Conservation (phyloP, 306 rosid genomes). For the Senna siamea region DNA sequence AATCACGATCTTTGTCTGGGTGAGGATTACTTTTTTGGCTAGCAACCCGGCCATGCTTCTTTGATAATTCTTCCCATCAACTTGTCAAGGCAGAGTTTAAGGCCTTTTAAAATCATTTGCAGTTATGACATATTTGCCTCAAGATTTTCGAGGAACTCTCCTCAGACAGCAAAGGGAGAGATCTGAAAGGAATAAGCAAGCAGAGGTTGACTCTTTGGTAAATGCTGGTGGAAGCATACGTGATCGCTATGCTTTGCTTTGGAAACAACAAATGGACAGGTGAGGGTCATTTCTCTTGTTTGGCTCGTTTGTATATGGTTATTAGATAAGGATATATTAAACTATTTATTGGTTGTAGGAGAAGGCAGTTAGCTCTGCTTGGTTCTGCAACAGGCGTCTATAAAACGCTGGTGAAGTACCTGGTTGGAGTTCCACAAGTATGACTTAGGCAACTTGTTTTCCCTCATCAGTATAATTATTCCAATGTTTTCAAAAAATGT, state of each 20-base stretch:
- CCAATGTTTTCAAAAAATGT: slow-evolving; percentile 10
- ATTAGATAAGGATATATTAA: slow-evolving; percentile 41
- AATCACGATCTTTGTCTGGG: too few relatives aligned
- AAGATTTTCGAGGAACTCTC: slow-evolving; percentile 95
- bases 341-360: slow-evolving; percentile 55
- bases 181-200: slow-evolving; percentile 95
- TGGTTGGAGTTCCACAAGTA: slow-evolving; percentile 99
- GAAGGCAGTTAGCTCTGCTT: slow-evolving; percentile 88
- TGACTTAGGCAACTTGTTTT: slow-evolving; percentile 29
- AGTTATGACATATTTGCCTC: slow-evolving; percentile 99
- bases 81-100: slow-evolving; percentile 22
- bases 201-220: slow-evolving; percentile 80
- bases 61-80: neutral
- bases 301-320: slow-evolving; percentile 24
- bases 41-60: neutral
- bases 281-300: slow-evolving; percentile 38
- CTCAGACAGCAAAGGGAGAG: slow-evolving; percentile 92
- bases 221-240: slow-evolving; percentile 82
- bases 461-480: slow-evolving; percentile 23
- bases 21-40: too few relatives aligned
- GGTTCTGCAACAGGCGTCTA: slow-evolving; percentile 98
- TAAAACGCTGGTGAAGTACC: slow-evolving; percentile 93
- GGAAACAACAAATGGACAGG: slow-evolving; percentile 99
- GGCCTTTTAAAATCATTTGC: slow-evolving; percentile 36
- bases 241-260: slow-evolving; percentile 78